Conservation (phyloP, 1,284 basidiomycete species). For the Melampsora americana region DNA sequence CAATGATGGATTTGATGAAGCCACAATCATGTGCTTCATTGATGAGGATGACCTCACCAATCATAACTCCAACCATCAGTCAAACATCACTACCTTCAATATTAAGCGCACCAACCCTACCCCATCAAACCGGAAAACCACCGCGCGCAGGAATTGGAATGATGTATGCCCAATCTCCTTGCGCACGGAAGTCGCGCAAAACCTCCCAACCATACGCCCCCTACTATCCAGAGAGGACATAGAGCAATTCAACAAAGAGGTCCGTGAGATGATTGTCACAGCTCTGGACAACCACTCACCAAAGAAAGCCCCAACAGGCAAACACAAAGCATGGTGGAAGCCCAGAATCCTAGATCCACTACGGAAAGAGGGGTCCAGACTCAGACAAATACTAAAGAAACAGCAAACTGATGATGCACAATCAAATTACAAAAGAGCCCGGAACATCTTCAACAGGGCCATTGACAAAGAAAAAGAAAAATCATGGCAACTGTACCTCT, state of each 20-base stretch:
- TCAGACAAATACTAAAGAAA: no score
- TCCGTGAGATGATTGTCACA: background rate
- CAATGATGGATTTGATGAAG: background rate
- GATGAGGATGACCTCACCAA: slow-evolving; percentile 2
- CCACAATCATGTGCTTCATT: background rate
- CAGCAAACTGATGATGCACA: no score
- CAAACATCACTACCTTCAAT: slow-evolving; percentile 1
- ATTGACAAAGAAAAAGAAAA: no score
- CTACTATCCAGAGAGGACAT: background rate
- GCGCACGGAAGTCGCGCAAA: background rate
- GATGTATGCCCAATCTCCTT: background rate
- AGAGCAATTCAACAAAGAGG: background rate
- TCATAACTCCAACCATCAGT: slow-evolving; percentile 29
- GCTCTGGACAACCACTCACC: background rate
- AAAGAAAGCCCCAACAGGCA: background rate
- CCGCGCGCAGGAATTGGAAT: background rate
- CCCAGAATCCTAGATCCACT: background rate
- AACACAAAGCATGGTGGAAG: background rate
- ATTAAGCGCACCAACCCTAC: background rate
- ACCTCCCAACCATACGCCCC: background rate
- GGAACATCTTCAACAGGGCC: no score
- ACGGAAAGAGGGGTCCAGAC: no score
- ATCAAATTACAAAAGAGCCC: no score
- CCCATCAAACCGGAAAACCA: background rate
- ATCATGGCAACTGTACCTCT: no score